These are phyloP conservation scores for Aspergillus niger DNA, from an alignment of 2,329 filamentous ascomycete genomes.

Conservation along the genomic window DNA sequence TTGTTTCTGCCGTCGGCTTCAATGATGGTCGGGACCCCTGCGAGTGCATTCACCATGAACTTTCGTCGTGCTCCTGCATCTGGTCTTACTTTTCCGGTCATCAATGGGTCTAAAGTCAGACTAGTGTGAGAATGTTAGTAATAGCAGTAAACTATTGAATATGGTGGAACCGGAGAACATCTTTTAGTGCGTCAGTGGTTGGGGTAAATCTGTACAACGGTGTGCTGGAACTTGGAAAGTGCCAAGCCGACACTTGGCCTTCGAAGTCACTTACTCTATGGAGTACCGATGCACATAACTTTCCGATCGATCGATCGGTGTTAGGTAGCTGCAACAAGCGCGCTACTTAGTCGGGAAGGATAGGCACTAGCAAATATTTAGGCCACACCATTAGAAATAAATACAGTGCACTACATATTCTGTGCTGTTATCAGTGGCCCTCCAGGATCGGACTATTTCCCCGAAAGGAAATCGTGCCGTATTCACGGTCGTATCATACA, in stretches of 20 bases:
- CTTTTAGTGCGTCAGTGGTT: neutral
- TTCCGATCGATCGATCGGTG: constrained; percentile 17
- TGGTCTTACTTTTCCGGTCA: neutral
- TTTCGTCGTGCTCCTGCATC: neutral
- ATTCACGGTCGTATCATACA: constrained; percentile 9
- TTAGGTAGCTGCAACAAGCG: constrained; percentile 3
- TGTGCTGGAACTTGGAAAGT: constrained; percentile 7
- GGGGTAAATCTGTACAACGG: constrained; percentile 5
- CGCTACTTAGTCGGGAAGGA: neutral
- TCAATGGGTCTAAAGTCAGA: neutral
- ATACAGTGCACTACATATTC: no score
- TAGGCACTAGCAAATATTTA: neutral
- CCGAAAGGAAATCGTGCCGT: constrained; percentile 13
- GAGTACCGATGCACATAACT: constrained; percentile 1
- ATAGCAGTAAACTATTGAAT: constrained; percentile 9
- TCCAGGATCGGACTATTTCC: constrained; percentile 14
- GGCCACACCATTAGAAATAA: neutral
- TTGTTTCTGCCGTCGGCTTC: no score
- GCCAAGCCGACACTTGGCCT: neutral
- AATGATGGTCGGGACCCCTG: no score
- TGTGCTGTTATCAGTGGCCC: neutral
- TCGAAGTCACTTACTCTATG: constrained; percentile 5
- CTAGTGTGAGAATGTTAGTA: neutral
- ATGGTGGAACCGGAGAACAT: constrained; percentile 6
- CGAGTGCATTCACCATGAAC: no score